Conservation (phyloP, 306 rosid species). For the Leucaena leucocephala region DNA sequence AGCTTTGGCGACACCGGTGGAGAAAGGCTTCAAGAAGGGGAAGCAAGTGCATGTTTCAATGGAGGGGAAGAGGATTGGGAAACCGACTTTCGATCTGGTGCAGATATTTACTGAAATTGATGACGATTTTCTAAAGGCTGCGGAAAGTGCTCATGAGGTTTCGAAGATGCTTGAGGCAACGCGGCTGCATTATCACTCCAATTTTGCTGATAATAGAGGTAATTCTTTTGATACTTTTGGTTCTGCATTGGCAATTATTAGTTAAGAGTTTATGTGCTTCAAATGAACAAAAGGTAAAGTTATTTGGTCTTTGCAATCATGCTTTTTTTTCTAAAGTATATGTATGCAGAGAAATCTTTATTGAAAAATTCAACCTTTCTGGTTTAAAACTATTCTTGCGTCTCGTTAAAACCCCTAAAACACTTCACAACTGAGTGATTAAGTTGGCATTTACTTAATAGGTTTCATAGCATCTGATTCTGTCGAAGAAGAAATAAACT, state of each 20-base stretch:
- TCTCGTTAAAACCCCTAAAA: background rate
- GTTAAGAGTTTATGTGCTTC: constrained; percentile 20
- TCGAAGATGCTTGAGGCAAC: constrained; percentile 98
- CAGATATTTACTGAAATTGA: constrained; percentile 61
- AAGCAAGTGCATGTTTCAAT: constrained; percentile 46
- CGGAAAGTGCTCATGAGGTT: constrained; percentile 86
- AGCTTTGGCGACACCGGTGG: constrained; percentile 25
- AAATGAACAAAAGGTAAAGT: background rate
- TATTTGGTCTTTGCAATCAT: background rate
- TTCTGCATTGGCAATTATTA: constrained; percentile 19
- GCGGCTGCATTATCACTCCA: constrained; percentile 89
- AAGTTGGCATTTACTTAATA: constrained; percentile 12
- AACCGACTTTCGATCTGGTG: constrained; percentile 36
- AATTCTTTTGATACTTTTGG: background rate
- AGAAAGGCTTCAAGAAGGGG: constrained; percentile 48
- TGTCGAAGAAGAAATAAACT: background rate
- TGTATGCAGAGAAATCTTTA: background rate
- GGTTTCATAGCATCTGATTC: constrained; percentile 18
- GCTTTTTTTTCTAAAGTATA: background rate
- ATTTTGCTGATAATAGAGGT: constrained; percentile 97
- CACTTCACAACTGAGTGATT: background rate
- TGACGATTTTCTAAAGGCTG: constrained; percentile 88
- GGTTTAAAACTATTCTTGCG: background rate
- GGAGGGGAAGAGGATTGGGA: constrained; percentile 52
- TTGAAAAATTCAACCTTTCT: background rate